Conservation (phyloP, 2,329 filamentous ascomycete species). For the Capronia coronata region DNA sequence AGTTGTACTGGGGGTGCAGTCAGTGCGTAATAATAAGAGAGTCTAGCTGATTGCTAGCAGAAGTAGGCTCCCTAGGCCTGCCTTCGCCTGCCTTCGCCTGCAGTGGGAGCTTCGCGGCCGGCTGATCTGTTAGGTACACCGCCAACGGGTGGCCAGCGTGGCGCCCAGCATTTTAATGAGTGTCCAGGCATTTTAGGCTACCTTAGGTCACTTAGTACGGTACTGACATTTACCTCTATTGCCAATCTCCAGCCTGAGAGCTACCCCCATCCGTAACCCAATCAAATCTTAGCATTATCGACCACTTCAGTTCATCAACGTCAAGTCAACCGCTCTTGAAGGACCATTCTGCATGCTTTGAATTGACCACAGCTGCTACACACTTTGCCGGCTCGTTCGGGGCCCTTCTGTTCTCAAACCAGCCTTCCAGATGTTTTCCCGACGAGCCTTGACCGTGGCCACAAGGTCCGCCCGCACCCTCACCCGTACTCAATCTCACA, state of each 20-base stretch:
- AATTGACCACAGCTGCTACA: constrained; percentile 9
- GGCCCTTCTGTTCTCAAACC: constrained; percentile 7
- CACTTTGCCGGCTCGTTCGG: constrained; percentile 7
- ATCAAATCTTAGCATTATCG: constrained; percentile 14
- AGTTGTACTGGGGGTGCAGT: background rate
- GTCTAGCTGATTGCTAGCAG: background rate
- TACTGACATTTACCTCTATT: too few species aligned
- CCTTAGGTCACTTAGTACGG: too few species aligned
- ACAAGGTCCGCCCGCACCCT: constrained; percentile 31
- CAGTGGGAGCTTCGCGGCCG: too few species aligned
- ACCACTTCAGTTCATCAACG: constrained; percentile 9
- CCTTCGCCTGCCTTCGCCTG: too few species aligned
- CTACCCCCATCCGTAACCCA: constrained; percentile 6
- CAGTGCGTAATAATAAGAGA: background rate
- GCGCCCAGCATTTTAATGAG: too few species aligned
- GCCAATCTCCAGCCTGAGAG: constrained; percentile 1
- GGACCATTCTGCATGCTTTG: constrained; percentile 8
- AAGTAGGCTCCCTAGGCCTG: background rate
- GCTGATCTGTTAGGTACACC: too few species aligned
- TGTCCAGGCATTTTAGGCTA: too few species aligned
- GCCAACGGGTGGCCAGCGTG: too few species aligned
- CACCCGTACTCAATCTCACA: constrained; percentile 14
- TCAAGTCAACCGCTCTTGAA: constrained; percentile 3
- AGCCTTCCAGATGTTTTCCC: constrained; percentile 39
- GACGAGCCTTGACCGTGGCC: constrained; percentile 37